Evolutionary conservation across 768 basidiomycete genomes (phyloP).

Genomic region (Tulasnella sp.): DNA sequence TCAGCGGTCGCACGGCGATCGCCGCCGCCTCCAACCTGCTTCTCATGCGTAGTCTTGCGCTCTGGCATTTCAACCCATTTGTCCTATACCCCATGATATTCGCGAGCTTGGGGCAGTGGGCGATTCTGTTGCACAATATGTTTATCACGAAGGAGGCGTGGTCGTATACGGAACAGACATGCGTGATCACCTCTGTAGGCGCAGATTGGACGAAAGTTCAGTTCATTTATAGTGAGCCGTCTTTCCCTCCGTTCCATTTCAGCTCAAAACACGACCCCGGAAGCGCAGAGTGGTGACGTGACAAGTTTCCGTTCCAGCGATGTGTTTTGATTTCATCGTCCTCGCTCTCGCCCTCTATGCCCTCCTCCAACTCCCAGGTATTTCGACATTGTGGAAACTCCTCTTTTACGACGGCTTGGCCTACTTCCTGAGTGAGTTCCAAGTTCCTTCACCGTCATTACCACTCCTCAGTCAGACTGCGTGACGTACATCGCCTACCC

Average conservation of each 20-base stretch:
- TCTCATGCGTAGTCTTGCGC: constrained; percentile 37
- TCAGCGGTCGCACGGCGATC: constrained; percentile 16
- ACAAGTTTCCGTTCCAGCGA: constrained; percentile 28
- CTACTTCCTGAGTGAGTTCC: constrained; percentile 46
- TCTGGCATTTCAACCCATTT: constrained; percentile 49
- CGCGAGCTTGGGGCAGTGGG: constrained; percentile 42
- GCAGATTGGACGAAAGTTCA: too few relatives aligned
- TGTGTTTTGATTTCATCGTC: constrained; percentile 59
- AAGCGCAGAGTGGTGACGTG: not conserved
- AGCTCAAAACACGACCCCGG: too few relatives aligned
- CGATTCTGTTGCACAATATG: too few relatives aligned
- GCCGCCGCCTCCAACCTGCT: constrained; percentile 16
- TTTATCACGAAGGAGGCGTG: too few relatives aligned
- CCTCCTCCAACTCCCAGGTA: constrained; percentile 36
- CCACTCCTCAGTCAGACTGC: too few relatives aligned
- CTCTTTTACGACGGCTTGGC: constrained; percentile 61
- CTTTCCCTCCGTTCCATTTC: too few relatives aligned
- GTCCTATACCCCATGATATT: constrained; percentile 39
- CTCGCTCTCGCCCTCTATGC: constrained; percentile 51
- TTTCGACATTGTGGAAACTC: constrained; percentile 38
- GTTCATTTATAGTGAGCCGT: constrained; percentile 35
- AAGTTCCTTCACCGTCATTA: too few relatives aligned
- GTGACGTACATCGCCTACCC: not conserved
- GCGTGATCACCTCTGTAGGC: too few relatives aligned
- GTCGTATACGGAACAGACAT: too few relatives aligned